Conservation (phyloP, 345 rosid genomes). For the Eucalyptus curtisii region DNA sequence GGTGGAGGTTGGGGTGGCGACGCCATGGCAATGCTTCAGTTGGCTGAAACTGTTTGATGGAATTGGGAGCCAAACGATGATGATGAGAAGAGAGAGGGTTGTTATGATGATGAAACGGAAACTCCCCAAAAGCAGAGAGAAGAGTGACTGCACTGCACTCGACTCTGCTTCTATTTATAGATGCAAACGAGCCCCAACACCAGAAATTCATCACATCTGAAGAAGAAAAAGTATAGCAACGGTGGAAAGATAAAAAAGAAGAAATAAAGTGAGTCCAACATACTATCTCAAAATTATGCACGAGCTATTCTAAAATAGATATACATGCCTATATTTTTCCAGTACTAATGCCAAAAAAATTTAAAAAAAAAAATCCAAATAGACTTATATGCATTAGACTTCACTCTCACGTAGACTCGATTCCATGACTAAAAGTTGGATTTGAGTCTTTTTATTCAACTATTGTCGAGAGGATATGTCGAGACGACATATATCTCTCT, state of each 20-base stretch:
- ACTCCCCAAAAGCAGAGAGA: not conserved
- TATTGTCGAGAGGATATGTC: accelerated
- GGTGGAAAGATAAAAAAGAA: not conserved
- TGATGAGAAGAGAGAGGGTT: not conserved
- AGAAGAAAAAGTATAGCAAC: not conserved
- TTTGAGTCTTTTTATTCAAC: not conserved
- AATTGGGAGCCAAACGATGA: not conserved
- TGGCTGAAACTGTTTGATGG: not conserved
- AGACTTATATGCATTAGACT: not conserved
- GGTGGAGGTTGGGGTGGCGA: not conserved
- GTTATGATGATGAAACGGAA: not conserved
- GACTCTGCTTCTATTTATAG: not conserved
- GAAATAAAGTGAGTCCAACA: not conserved
- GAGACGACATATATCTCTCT: not conserved
- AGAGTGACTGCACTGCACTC: not conserved
- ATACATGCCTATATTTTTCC: not conserved
- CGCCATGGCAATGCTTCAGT: not conserved
- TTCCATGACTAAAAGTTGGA: not conserved
- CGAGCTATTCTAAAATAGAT: not conserved
- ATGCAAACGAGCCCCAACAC: not conserved
- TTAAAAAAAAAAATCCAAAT: not conserved
- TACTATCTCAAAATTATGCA: not conserved
- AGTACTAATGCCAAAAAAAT: not conserved
- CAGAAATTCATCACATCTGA: not conserved
- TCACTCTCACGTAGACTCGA: not conserved